Conservation (phyloP, 176 grass and related monocot species). For the Carex cristatella region DNA sequence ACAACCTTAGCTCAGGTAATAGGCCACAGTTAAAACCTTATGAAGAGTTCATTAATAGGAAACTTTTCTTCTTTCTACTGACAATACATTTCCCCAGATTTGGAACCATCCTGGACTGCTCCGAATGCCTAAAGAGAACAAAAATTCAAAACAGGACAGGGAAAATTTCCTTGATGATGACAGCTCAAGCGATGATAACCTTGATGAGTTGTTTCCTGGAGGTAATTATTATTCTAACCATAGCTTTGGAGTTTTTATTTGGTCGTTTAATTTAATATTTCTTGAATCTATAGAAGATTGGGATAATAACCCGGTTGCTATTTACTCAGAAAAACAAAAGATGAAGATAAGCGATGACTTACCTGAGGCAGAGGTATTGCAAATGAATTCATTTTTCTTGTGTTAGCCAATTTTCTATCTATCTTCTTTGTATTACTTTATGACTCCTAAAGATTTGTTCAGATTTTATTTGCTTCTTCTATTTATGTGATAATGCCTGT, state of each 20-base stretch:
- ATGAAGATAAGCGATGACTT: constrained; percentile 49
- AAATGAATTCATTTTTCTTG: not conserved
- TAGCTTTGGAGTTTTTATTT: not conserved
- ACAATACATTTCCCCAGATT: constrained; percentile 43
- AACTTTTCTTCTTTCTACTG: constrained; percentile 9
- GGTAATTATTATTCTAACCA: constrained; percentile 40
- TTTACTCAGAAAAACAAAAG: constrained; percentile 70
- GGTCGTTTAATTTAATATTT: not conserved
- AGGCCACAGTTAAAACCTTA: not conserved
- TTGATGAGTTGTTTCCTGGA: constrained; percentile 57
- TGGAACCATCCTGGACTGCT: constrained; percentile 99
- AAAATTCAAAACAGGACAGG: constrained; percentile 53
- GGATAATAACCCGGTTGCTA: not conserved
- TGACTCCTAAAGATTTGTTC: not conserved
- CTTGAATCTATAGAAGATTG: constrained; percentile 1
- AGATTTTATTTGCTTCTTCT: not conserved
- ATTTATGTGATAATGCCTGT: constrained; percentile 14
- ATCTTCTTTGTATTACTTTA: not conserved
- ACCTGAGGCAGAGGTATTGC: constrained; percentile 48
- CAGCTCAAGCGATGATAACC: constrained; percentile 85
- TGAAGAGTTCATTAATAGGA: not conserved
- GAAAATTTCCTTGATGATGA: constrained; percentile 86
- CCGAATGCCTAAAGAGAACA: constrained; percentile 82
- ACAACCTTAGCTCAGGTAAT: constrained; percentile 78
- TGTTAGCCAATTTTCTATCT: not conserved